Conservation (phyloP, 768 basidiomycete species). For the Boletus subparvulus region DNA sequence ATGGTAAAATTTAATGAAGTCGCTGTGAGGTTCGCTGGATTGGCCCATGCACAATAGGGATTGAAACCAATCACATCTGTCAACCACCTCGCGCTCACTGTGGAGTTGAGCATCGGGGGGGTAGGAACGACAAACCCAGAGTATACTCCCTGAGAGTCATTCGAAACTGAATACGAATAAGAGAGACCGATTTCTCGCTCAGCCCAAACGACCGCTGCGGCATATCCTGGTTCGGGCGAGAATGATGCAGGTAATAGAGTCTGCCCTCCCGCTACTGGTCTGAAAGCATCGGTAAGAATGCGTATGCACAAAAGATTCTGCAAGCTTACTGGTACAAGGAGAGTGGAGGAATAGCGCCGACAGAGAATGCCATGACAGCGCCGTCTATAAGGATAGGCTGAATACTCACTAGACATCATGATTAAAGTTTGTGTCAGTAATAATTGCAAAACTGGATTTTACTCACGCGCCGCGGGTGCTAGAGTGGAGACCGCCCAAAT, state of each 20-base stretch:
- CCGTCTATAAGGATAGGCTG: slow-evolving; percentile 16
- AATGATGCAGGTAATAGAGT: background rate
- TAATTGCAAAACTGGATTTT: background rate
- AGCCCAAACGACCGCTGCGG: slow-evolving; percentile 17
- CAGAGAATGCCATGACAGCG: slow-evolving; percentile 10
- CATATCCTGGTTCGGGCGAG: slow-evolving; percentile 7
- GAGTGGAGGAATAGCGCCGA: slow-evolving; percentile 16
- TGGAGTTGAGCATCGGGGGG: slow-evolving; percentile 9
- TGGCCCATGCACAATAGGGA: slow-evolving; percentile 24
- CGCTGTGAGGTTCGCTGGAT: slow-evolving; percentile 14
- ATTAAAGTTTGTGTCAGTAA: background rate
- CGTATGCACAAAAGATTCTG: background rate
- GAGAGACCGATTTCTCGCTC: slow-evolving; percentile 14
- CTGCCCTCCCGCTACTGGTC: slow-evolving; percentile 7
- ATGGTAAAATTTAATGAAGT: slow-evolving; percentile 16
- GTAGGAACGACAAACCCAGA: slow-evolving; percentile 12
- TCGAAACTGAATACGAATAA: slow-evolving; percentile 9
- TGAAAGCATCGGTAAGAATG: background rate
- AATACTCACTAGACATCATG: slow-evolving; percentile 11
- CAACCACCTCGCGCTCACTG: slow-evolving; percentile 21
- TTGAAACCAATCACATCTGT: slow-evolving; percentile 23
- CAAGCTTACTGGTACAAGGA: slow-evolving; percentile 9
- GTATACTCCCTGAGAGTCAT: slow-evolving; percentile 12
- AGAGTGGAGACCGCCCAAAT: slow-evolving; percentile 10
- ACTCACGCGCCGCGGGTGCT: slow-evolving; percentile 16